Evolutionary conservation across 1,139 yeast genomes (phyloP), one percentile per base, ranked within the genome.

Genomic region (Sugiyamaella pinicola): DNA sequence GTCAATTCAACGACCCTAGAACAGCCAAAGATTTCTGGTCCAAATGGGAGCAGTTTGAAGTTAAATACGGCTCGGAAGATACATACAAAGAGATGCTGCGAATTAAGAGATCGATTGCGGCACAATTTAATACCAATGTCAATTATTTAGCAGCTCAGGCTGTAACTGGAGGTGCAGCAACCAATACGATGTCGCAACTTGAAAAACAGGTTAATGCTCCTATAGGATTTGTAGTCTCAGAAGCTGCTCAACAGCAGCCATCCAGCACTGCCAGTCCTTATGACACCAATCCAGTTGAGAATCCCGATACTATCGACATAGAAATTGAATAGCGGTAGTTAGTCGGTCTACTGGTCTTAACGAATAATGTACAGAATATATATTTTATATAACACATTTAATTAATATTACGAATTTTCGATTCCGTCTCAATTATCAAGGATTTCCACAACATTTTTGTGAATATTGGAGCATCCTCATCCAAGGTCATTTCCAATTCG

Each of bases 61-160:
- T 87, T 37, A 74, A 79, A 17, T 63, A 80, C 65, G 97, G 97
- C 1, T 74, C 79, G 57, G 95, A 87, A 62, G 76, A 75, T 1
- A 80, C 87, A 0, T 89, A 80, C 68, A 89, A 86, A 61, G 85
- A 83, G 13, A 85, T 89, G 91, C 69, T 90, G 19, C 74, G 85
- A 46, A 73, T 77, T 60, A 87, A 84, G 65, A 74, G 91, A 48
- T 73, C 78, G 46, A 74, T 77, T n/a, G 74, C 69, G 38, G 74
- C 72, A 3, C 70, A 71, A 53, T 71, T 74, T 65, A 65, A 65
- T 37, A 66, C 72, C 2, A 74, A 74, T 52, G 65, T 73, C 15
- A 70, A 68, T 38, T 61, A 61, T 45, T 53, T 70, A 47, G 69
- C 71, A 4, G 57, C 62, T 8, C 63, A 66, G 53, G 64, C 61